phyloP scores from a whole-genome alignment of 1,284 basidiomycete species.

The Mycena sp. region DNA sequence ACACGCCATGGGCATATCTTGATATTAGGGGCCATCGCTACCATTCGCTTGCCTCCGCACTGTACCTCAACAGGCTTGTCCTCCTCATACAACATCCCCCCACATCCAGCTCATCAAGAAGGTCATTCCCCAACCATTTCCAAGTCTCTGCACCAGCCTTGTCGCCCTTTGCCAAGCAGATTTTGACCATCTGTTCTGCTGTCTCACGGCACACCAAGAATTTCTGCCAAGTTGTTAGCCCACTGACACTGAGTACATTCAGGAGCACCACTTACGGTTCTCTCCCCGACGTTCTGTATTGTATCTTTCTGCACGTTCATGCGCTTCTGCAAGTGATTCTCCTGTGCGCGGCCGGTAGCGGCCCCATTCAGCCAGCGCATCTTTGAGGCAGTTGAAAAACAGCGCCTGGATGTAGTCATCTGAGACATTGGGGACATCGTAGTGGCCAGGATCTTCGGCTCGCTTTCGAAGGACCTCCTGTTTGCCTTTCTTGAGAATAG shows the following conservation, averaged over 20 bases:
- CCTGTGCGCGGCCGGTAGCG: too few relatives aligned
- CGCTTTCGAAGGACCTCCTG: background rate
- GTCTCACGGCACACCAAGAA: too few relatives aligned
- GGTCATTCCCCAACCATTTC: background rate
- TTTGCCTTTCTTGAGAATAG: background rate
- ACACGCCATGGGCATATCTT: background rate
- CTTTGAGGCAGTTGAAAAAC: background rate
- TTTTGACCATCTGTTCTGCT: too few relatives aligned
- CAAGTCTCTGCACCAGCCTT: background rate
- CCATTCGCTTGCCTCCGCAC: background rate
- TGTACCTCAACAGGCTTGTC: background rate
- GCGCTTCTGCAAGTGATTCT: too few relatives aligned
- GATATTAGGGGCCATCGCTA: background rate
- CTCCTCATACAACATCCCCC: slow-evolving; percentile 8
- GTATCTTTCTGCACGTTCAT: too few relatives aligned
- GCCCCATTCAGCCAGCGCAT: too few relatives aligned
- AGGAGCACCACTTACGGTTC: too few relatives aligned
- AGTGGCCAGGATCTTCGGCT: background rate
- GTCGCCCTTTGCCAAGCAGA: background rate
- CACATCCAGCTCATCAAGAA: background rate
- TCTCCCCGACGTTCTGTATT: too few relatives aligned
- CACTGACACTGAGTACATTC: background rate
- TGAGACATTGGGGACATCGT: background rate
- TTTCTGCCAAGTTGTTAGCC: background rate
- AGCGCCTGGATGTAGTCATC: background rate